These are phyloP conservation scores for Tremellales sp. DNA, from an alignment of 1,284 basidiomycete species.

Conservation along the genomic window DNA sequence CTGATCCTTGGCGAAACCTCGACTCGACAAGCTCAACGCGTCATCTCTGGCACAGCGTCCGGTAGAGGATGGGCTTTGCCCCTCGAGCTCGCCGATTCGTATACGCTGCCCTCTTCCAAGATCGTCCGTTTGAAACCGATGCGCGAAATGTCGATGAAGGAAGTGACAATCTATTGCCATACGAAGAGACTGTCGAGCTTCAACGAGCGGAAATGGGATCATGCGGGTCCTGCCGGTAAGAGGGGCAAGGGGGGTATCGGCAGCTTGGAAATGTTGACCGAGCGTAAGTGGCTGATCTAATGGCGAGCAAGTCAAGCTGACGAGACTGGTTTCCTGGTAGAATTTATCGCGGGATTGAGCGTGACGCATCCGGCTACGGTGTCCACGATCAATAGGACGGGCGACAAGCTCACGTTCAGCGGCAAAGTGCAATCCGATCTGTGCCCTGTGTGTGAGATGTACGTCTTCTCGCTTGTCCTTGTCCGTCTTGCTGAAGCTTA, in stretches of 20 bases:
- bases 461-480: slow-evolving; percentile 25
- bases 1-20: slow-evolving; percentile 75
- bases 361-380: slow-evolving; percentile 84
- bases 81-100: slow-evolving; percentile 61
- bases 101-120: not conserved
- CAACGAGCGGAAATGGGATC: slow-evolving; percentile 67
- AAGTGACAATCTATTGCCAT: slow-evolving; percentile 53
- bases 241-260: slow-evolving; percentile 46
- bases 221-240: slow-evolving; percentile 53
- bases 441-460: slow-evolving; percentile 74
- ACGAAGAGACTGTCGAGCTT: slow-evolving; percentile 51
- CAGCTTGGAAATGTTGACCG: slow-evolving; percentile 65
- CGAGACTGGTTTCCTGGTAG: slow-evolving; percentile 46
- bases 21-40: slow-evolving; percentile 70
- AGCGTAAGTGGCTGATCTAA: slow-evolving; percentile 55
- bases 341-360: slow-evolving; percentile 76
- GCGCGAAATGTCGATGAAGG: slow-evolving; percentile 72
- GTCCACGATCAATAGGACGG: slow-evolving; percentile 78
- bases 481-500: slow-evolving; percentile 3
- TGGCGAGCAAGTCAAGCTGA: not conserved
- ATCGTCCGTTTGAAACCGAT: slow-evolving; percentile 68
- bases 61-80: slow-evolving; percentile 74
- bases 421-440: slow-evolving; percentile 46
- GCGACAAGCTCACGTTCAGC: slow-evolving; percentile 73
- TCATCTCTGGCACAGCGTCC: slow-evolving; percentile 70